These are phyloP conservation scores for maize (Zea mays) DNA, from an alignment of 176 grass and related monocot species.

Conservation along the genomic window Zm-B73-REFERENCE-NAM-5.0 NC_050100.1:30572501-30573000, in stretches of 20 bases:
- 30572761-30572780: slow-evolving; percentile 89
- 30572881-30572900: no score
- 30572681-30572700: slow-evolving; percentile 8
- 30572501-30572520: slow-evolving; percentile 80
- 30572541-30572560: slow-evolving; percentile 94
- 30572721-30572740: slow-evolving; percentile 55
- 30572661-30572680: neutral
- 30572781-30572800: slow-evolving; percentile 94
- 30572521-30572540: slow-evolving; percentile 95
- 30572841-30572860: neutral
- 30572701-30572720: no score
- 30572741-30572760: slow-evolving; percentile 89
- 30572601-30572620: slow-evolving; percentile 15
- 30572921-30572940: neutral
- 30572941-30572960: neutral
- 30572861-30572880: neutral
- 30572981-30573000: neutral
- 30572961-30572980: slow-evolving; percentile 3
- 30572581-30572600: slow-evolving; percentile 31
- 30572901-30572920: neutral
- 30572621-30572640: neutral
- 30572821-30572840: slow-evolving; percentile 83
- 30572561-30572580: slow-evolving; percentile 97
- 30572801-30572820: slow-evolving; percentile 96
- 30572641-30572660: neutral